Evolutionary conservation across 345 rosid genomes (phyloP).

Genomic region (Citrus australasica): DNA sequence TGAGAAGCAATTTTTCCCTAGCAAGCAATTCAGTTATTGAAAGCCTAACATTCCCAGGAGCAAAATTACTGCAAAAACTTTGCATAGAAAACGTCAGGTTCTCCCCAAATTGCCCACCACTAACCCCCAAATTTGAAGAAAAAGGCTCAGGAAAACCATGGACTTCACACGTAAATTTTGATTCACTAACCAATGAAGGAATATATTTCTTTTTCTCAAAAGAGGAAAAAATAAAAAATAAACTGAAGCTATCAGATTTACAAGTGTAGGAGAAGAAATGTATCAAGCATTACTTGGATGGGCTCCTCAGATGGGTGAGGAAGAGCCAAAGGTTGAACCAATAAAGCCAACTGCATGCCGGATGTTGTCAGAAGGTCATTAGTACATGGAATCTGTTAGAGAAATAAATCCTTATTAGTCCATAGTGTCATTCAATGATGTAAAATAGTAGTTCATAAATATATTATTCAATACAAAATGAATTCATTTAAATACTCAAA

Average conservation of each 20-base stretch:
- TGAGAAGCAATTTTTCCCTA: not conserved
- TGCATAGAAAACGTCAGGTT: not conserved
- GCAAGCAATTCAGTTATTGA: not conserved
- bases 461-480: not conserved
- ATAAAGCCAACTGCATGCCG: slow-evolving; percentile 88
- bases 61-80: not conserved
- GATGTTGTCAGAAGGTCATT: slow-evolving; percentile 91
- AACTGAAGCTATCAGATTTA: slow-evolving; percentile 2
- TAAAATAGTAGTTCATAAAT: slow-evolving; percentile 1
- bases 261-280: not conserved
- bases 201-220: not conserved
- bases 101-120: not conserved
- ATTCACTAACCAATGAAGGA: slow-evolving; percentile 3
- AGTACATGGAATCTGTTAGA: slow-evolving; percentile 87
- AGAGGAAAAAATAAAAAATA: not conserved
- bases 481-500: slow-evolving; percentile 13
- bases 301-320: slow-evolving; percentile 97
- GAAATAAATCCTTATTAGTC: slow-evolving; percentile 3
- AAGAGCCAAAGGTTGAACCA: slow-evolving; percentile 95
- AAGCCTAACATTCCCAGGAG: not conserved
- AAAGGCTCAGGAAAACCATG: not conserved
- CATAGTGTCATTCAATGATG: not conserved
- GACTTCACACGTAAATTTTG: not conserved
- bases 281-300: slow-evolving; percentile 57
- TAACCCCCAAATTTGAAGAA: not conserved